Percentiles rank a stretch among this genome's conserved stretches.
Conservation (phyloP, 768 basidiomycete genomes). For the Mrakia frigida region DNA sequence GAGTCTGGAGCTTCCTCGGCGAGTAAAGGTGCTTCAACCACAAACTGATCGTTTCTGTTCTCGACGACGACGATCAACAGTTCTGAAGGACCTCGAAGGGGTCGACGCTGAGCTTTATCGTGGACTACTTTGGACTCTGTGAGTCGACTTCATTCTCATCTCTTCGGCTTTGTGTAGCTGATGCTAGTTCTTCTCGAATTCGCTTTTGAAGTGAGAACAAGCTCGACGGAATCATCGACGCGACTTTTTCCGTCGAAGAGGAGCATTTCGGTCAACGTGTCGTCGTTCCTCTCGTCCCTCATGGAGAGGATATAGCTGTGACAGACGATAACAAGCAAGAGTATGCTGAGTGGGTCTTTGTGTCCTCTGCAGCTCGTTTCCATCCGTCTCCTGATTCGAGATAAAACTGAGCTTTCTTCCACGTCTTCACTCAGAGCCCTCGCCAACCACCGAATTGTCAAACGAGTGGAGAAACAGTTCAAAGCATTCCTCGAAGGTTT, state of each 20-base stretch:
- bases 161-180: slow-evolving; percentile 5
- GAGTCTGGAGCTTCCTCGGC: not conserved
- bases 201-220: slow-evolving; percentile 73
- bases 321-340: slow-evolving; percentile 99
- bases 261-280: slow-evolving; percentile 98
- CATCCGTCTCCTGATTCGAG: too few relatives aligned
- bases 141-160: slow-evolving; percentile 42
- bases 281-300: slow-evolving; percentile 87
- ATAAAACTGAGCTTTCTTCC: not conserved
- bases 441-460: slow-evolving; percentile 94
- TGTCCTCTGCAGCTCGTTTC: too few relatives aligned
- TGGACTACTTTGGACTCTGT: slow-evolving; percentile 99
- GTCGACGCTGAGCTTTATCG: slow-evolving; percentile 93
- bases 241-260: slow-evolving; percentile 93
- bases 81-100: slow-evolving; percentile 85
- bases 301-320: slow-evolving; percentile 76
- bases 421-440: slow-evolving; percentile 49
- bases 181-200: not conserved
- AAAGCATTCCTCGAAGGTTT: slow-evolving; percentile 99
- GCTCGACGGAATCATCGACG: slow-evolving; percentile 94
- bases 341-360: slow-evolving; percentile 71
- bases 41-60: not conserved
- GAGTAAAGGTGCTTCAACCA: too few relatives aligned
- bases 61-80: not conserved
- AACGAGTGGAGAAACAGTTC: slow-evolving; percentile 96